phyloP scores from a whole-genome alignment of 352 stramenopile genomes.

The Globisporangium nodosum region DNA sequence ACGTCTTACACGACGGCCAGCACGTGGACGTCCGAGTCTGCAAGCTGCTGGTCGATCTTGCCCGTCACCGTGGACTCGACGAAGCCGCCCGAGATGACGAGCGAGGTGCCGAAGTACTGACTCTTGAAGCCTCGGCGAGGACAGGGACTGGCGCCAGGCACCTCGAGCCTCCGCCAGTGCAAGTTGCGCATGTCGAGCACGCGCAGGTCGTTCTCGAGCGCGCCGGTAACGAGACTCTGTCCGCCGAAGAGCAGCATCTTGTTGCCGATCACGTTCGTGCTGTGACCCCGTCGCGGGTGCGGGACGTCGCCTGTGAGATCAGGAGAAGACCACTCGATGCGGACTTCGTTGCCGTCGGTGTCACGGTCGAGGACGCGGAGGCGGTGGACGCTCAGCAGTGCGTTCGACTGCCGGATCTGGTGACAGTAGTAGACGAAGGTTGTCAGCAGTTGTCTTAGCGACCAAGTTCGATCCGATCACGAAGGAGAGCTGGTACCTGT shows the following conservation, averaged over 20 bases:
- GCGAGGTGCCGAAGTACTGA: constrained; percentile 69
- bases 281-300: constrained; percentile 47
- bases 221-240: constrained; percentile 37
- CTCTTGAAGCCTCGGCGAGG: constrained; percentile 72
- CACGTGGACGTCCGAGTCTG: constrained; percentile 58
- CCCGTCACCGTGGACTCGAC: constrained; percentile 28
- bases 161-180: constrained; percentile 27
- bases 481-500: constrained; percentile 26
- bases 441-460: background rate
- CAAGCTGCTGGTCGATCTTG: constrained; percentile 48
- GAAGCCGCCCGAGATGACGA: constrained; percentile 74
- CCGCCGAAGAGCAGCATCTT: constrained; percentile 62
- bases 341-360: constrained; percentile 1
- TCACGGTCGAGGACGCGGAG: constrained; percentile 15
- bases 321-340: constrained; percentile 34
- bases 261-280: constrained; percentile 44
- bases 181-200: constrained; percentile 30
- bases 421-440: background rate
- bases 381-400: constrained; percentile 41
- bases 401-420: constrained; percentile 65
- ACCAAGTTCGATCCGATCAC: background rate
- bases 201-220: constrained; percentile 44
- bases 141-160: constrained; percentile 35
- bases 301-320: constrained; percentile 31
- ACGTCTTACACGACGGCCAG: constrained; percentile 15